Conservation (phyloP, 768 basidiomycete genomes). For the Phylloporus sp. region DNA sequence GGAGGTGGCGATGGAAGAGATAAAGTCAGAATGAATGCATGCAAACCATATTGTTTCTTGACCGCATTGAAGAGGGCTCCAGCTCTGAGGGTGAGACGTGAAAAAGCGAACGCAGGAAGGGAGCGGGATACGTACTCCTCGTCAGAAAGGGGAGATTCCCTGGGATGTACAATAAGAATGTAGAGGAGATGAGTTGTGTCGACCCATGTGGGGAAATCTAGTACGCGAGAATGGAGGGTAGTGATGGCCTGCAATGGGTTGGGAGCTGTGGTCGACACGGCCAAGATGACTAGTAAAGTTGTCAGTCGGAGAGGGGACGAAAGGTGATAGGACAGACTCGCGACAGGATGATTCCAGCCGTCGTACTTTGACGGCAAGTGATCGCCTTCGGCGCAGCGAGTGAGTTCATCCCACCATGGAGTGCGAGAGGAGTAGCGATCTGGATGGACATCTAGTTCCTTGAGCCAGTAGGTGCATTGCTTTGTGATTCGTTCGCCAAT, state of each 20-base stretch:
- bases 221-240: constrained; percentile 58
- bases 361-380: constrained; percentile 65
- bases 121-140: constrained; percentile 60
- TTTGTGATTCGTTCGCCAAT: constrained; percentile 65
- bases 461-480: constrained; percentile 65
- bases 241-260: constrained; percentile 81
- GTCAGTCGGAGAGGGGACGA: constrained; percentile 10
- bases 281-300: constrained; percentile 59
- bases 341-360: constrained; percentile 84
- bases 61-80: constrained; percentile 78
- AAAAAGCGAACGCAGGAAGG: constrained; percentile 5
- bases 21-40: constrained; percentile 66
- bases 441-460: constrained; percentile 49
- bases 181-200: constrained; percentile 67
- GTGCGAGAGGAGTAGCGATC: constrained; percentile 43
- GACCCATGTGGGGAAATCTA: constrained; percentile 78
- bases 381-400: constrained; percentile 72
- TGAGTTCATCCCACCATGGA: constrained; percentile 88
- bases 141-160: constrained; percentile 60
- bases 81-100: constrained; percentile 44
- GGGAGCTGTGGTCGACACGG: constrained; percentile 74
- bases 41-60: constrained; percentile 80
- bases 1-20: constrained; percentile 58
- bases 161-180: constrained; percentile 73
- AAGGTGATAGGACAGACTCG: constrained; percentile 46